Percentiles rank a stretch among this genome's conserved stretches.
phyloP scores from a whole-genome alignment of 2,329 filamentous ascomycete genomes.

The Penicillium sp. region DNA sequence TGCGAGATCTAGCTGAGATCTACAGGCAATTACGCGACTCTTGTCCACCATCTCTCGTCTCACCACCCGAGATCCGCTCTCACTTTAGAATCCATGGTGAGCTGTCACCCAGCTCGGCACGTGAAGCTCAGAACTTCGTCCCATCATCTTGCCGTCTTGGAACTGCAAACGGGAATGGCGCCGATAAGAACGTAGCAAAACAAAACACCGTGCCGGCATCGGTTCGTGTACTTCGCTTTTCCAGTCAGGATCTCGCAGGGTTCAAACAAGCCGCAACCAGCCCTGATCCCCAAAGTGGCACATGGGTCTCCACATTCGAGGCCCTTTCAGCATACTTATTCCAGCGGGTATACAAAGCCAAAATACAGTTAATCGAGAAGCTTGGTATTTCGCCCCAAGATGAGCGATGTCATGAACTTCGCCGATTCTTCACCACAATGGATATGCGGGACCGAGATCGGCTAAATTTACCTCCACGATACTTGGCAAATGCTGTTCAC shows the following conservation, averaged over 20 bases:
- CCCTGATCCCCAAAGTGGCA: not conserved
- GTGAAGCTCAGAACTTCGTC: not conserved
- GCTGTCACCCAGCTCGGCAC: not conserved
- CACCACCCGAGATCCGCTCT: not conserved
- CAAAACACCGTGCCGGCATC: not conserved
- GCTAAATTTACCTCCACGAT: not conserved
- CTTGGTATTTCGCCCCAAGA: not conserved
- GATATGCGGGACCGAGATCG: conserved; percentile 3
- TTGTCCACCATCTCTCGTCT: conserved; percentile 1
- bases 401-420: not conserved
- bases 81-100: not conserved
- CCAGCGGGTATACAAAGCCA: not conserved
- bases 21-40: conserved; percentile 3
- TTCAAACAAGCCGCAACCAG: not conserved
- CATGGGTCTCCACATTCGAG: not conserved
- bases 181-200: not conserved
- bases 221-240: not conserved
- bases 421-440: not conserved
- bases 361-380: not conserved
- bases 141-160: not conserved
- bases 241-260: not conserved
- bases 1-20: conserved; percentile 3
- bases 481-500: conserved; percentile 2
- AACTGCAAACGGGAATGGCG: too few species aligned
- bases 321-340: conserved; percentile 1